Percentiles rank a stretch among this genome's conserved stretches.
Conservation (phyloP, 192 early-diverging fungal genomes). For the Linnemannia hyalina region DNA sequence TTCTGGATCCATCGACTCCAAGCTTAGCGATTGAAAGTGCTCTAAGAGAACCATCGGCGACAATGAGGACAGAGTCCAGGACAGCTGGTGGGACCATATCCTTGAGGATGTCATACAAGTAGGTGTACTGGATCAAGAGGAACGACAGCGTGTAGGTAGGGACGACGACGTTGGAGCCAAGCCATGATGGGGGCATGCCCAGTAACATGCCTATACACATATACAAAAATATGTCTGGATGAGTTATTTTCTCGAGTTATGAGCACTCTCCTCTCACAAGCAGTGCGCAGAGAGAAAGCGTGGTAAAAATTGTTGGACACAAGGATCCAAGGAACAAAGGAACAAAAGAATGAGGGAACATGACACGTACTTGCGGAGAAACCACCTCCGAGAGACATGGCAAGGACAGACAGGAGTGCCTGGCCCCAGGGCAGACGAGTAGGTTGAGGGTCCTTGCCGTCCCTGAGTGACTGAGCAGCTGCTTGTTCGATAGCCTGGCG, state of each 20-base stretch:
- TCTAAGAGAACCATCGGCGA: slow-evolving; percentile 38
- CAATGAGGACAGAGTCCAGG: slow-evolving; percentile 32
- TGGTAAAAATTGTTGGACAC: neutral
- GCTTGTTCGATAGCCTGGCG: slow-evolving; percentile 44
- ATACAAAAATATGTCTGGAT: neutral
- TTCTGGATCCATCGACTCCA: slow-evolving; percentile 52
- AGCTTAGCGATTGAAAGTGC: slow-evolving; percentile 45
- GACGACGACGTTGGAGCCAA: slow-evolving; percentile 48
- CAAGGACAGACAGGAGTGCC: slow-evolving; percentile 41
- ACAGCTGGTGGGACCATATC: slow-evolving; percentile 34
- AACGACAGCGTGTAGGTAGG: slow-evolving; percentile 51
- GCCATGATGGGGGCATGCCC: slow-evolving; percentile 57
- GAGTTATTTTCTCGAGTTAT: neutral
- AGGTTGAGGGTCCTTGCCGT: slow-evolving; percentile 12
- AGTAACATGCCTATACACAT: slow-evolving; percentile 36
- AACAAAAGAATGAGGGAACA: neutral
- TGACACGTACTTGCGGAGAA: slow-evolving; percentile 39
- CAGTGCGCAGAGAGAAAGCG: neutral
- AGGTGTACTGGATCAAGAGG: slow-evolving; percentile 43
- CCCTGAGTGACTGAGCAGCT: slow-evolving; percentile 37
- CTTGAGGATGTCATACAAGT: slow-evolving; percentile 37
- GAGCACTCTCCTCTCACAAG: neutral
- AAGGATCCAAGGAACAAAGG: neutral
- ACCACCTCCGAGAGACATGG: slow-evolving; percentile 47
- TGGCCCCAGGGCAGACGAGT: slow-evolving; percentile 34